phyloP scores from a whole-genome alignment of 352 stramenopile species.

The Proteromonas lacertae region DNA sequence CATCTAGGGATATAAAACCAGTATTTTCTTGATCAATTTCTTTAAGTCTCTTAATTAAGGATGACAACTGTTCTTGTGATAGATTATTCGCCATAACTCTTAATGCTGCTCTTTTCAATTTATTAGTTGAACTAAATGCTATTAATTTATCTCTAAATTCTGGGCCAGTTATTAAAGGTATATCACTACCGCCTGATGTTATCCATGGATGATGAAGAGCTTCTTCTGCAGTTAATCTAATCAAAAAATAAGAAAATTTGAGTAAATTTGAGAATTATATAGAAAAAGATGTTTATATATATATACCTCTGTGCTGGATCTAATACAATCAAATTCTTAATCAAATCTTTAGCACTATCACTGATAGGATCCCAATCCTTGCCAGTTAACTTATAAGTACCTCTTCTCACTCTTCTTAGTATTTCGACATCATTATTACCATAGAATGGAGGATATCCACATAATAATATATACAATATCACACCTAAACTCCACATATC shows the following conservation, averaged over 20 bases:
- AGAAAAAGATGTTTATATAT: background rate
- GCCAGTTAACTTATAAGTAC: background rate
- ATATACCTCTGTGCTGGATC: background rate
- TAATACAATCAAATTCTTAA: background rate
- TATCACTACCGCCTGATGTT: conserved; percentile 13
- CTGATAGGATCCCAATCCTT: background rate
- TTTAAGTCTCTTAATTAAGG: no score
- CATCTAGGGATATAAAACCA: no score
- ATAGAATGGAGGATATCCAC: conserved; percentile 14
- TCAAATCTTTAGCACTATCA: background rate
- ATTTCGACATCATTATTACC: background rate
- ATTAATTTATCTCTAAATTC: no score
- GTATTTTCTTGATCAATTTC: no score
- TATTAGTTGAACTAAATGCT: no score
- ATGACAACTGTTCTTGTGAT: no score
- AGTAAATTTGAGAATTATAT: no score
- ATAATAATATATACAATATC: conserved; percentile 47
- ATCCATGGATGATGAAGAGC: conserved; percentile 39
- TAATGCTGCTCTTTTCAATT: no score
- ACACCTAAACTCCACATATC: conserved; percentile 64
- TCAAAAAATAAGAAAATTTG: no score
- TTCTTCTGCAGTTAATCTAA: conserved; percentile 26
- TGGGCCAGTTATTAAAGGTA: no score
- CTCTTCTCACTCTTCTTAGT: background rate
- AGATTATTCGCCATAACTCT: no score